Evolutionary conservation across 345 rosid species (phyloP).

Genomic region (rapeseed (Brassica napus)): Da-Ae NC_063450.1:45267501-45268000

Average conservation of each 20-base stretch:
- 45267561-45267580: neutral
- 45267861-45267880: neutral
- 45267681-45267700: too few relatives aligned
- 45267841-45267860: too few relatives aligned
- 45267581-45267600: neutral
- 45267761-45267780: too few relatives aligned
- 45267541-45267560: neutral
- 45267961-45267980: conserved; percentile 16
- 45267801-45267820: too few relatives aligned
- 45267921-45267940: neutral
- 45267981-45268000: neutral
- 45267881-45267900: neutral
- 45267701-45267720: too few relatives aligned
- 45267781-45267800: too few relatives aligned
- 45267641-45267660: neutral
- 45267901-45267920: neutral
- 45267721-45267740: too few relatives aligned
- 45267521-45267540: too few relatives aligned
- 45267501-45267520: too few relatives aligned
- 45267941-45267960: neutral
- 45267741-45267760: too few relatives aligned
- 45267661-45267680: too few relatives aligned
- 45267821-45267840: too few relatives aligned
- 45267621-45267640: neutral
- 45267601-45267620: neutral